Evolutionary conservation across 2,329 filamentous ascomycete species (phyloP), one percentile per base, ranked within the genome.

Genomic region (Colletotrichum aenigma): DNA sequence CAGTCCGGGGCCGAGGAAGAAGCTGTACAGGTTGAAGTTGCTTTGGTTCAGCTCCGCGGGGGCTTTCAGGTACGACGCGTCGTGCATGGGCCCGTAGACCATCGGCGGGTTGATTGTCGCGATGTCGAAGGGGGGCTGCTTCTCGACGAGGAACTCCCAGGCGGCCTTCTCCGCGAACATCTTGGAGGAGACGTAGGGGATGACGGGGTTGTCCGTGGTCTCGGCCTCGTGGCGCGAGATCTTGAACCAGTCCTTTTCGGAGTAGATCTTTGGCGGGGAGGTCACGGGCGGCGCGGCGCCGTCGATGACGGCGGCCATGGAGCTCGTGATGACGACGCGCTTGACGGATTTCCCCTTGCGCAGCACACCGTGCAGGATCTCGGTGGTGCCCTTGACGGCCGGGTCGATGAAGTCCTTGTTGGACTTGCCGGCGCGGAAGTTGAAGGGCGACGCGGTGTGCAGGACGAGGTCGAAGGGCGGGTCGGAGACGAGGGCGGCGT

Each of bases 401-500:
- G 90, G 91, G 58, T 90, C 86, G 9, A 92, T 83, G 26, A 92
- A 85, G 58, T 90, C 88, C 8, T 84, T 79, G 3, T 83, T 84
- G 66, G 88, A 86, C 4, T 90, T 88, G 61, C 93, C 89, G 61
- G 92, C 91, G 81, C 34, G 28, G 83, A 93, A 90, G 79, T 95
- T 92, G 85, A 95, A 96, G 0, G 95, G 95, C 0, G 91, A 93
- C 3, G 94, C 93, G 7, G 93, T 95, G 82, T 95, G 93, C 67
- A 95, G 88, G 65, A 96, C 93, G 61, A 90, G 92, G 79, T 95
- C 93, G 77, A 96, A 94, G 1, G 92, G 90, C 87, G 86, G 5
- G 80, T 85, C 81, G 12, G 77, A 83, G 12, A 71, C 70, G 21
- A 85, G 79, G 6, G 81, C 85, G 18, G 76, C 66, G 77, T 84